A percentile compares a stretch with the other conserved stretches of the same genome.
phyloP scores from a whole-genome alignment of 495 filamentous ascomycete species.

The Xylona heveae region DNA sequence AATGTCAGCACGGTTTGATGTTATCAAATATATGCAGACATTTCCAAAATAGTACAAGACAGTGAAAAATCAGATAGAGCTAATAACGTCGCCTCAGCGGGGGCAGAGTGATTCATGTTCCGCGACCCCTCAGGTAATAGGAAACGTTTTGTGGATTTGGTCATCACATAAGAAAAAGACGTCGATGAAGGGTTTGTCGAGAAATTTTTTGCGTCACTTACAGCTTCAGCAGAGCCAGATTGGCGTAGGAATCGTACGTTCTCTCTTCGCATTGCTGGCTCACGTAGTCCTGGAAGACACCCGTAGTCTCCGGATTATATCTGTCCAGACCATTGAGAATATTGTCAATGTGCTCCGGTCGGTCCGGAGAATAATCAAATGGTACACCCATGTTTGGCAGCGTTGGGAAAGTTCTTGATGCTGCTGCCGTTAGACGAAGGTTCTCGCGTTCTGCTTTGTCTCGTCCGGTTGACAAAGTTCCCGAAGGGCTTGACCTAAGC shows the following conservation, averaged over 20 bases:
- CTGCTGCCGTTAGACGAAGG: neutral
- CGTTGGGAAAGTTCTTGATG: neutral
- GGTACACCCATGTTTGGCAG: slow-evolving; percentile 21
- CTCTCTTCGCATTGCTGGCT: slow-evolving; percentile 83
- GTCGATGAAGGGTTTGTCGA: neutral
- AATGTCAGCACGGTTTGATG: neutral
- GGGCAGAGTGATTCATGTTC: slow-evolving; percentile 24
- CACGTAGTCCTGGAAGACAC: slow-evolving; percentile 87
- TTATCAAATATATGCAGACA: neutral
- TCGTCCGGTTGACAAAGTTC: neutral
- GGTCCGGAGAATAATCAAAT: slow-evolving; percentile 32
- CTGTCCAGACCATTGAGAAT: slow-evolving; percentile 92
- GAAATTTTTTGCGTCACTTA: slow-evolving; percentile 49
- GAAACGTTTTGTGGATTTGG: slow-evolving; percentile 64
- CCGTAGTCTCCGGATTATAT: slow-evolving; percentile 95
- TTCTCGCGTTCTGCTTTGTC: neutral
- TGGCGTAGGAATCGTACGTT: slow-evolving; percentile 89
- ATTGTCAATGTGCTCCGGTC: slow-evolving; percentile 73
- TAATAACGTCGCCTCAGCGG: slow-evolving; percentile 36
- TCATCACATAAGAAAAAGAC: slow-evolving; percentile 36
- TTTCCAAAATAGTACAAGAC: slow-evolving; percentile 7
- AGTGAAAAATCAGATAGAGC: slow-evolving; percentile 35
- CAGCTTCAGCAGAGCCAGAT: slow-evolving; percentile 92
- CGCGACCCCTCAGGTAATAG: slow-evolving; percentile 73
- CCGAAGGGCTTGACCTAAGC: slow-evolving; percentile 1